These are phyloP conservation scores for Myochromella boudieri DNA, from an alignment of 768 basidiomycete species.

Conservation along the genomic window DNA sequence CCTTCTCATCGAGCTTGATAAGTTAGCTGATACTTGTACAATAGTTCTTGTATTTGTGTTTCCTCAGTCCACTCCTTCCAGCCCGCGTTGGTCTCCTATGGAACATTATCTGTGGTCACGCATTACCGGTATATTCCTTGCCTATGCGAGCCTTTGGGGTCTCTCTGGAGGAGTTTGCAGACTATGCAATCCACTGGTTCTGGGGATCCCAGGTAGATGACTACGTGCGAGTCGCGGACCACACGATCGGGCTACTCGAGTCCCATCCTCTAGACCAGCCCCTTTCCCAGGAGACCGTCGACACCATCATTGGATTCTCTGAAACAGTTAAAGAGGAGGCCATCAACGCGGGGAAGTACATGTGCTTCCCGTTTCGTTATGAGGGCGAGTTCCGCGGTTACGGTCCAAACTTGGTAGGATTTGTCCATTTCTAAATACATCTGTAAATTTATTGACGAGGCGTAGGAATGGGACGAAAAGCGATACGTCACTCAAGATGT, in stretches of 20 bases:
- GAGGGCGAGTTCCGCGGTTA: not conserved
- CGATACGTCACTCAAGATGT: not conserved
- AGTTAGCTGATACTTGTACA: not conserved
- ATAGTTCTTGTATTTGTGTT: slow-evolving; percentile 1
- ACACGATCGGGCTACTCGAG: not conserved
- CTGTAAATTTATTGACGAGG: not conserved
- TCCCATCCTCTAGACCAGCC: not conserved
- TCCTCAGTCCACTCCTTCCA: not conserved
- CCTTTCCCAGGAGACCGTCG: not conserved
- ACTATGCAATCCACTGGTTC: slow-evolving; percentile 3
- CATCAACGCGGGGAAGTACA: not conserved
- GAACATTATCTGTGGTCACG: not conserved
- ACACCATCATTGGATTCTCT: not conserved
- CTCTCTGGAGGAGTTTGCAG: not conserved
- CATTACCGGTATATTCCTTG: not conserved
- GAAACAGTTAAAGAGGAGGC: slow-evolving; percentile 1
- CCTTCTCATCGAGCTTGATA: not conserved
- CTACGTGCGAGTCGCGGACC: not conserved
- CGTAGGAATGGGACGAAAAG: not conserved
- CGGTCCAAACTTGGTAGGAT: not conserved
- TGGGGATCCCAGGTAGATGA: slow-evolving; percentile 1
- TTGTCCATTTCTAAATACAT: not conserved
- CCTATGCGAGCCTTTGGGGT: not conserved
- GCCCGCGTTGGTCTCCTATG: slow-evolving; percentile 1
- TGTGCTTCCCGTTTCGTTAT: slow-evolving; percentile 1